phyloP scores from a whole-genome alignment of 176 grass and related monocot genomes.

The Canna indica region DNA sequence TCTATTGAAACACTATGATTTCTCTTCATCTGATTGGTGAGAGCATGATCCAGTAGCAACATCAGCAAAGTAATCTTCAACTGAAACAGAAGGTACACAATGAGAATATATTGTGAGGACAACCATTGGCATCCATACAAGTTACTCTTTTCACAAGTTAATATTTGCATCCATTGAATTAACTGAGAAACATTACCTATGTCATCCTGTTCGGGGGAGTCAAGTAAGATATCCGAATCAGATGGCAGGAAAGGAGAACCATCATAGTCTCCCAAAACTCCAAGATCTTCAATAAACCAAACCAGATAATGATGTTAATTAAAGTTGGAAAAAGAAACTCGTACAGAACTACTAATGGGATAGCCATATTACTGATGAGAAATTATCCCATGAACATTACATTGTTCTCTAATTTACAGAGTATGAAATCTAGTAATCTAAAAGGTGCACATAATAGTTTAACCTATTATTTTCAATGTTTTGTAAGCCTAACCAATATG shows the following conservation, averaged over 20 bases:
- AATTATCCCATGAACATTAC: background rate
- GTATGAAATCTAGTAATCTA: no score
- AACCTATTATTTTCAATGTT: background rate
- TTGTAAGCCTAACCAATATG: no score
- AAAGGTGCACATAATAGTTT: no score
- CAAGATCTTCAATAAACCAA: conserved; percentile 44
- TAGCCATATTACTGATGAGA: no score
- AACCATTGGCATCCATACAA: background rate
- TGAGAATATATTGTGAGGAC: background rate
- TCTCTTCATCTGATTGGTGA: conserved; percentile 79
- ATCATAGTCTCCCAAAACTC: conserved; percentile 68
- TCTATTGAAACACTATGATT: conserved; percentile 24
- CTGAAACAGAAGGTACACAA: conserved; percentile 29
- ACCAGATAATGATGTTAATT: background rate
- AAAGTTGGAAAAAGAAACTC: background rate
- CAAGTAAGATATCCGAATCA: conserved; percentile 78
- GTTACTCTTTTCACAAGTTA: background rate
- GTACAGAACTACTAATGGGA: background rate
- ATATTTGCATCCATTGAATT: background rate
- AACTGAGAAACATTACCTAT: conserved; percentile 42
- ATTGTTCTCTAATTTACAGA: background rate
- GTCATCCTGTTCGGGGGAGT: conserved; percentile 81
- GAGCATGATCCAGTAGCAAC: conserved; percentile 47
- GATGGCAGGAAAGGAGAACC: conserved; percentile 85
- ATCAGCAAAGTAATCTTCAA: conserved; percentile 81